These are phyloP conservation scores for Aegilops bicornis DNA, from an alignment of 176 grass and related monocot genomes.

Conservation along the genomic window DNA sequence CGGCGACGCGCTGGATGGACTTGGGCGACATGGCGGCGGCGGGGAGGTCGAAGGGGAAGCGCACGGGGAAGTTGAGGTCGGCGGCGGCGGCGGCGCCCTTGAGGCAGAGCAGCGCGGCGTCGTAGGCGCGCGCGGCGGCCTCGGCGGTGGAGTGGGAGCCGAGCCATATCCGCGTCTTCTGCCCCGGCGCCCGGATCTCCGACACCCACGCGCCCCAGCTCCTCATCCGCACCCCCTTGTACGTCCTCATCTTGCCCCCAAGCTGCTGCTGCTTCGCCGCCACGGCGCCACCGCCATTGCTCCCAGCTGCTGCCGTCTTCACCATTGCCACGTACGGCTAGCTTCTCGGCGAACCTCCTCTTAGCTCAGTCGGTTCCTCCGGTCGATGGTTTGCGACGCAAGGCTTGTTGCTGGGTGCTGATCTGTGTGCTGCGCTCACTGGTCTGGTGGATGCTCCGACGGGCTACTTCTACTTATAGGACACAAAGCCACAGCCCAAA, in stretches of 20 bases:
- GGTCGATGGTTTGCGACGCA: slow-evolving; percentile 3
- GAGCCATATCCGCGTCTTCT: slow-evolving; percentile 93
- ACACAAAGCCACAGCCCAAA: neutral
- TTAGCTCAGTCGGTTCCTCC: neutral
- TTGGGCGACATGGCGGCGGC: slow-evolving; percentile 67
- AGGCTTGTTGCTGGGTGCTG: neutral
- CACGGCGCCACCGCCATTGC: neutral
- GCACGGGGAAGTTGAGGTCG: slow-evolving; percentile 77
- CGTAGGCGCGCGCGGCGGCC: slow-evolving; percentile 86
- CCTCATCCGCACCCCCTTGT: slow-evolving; percentile 93
- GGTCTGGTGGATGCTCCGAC: slow-evolving; percentile 27
- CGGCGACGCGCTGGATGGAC: slow-evolving; percentile 74
- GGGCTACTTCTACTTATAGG: slow-evolving; percentile 70
- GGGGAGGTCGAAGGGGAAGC: slow-evolving; percentile 40
- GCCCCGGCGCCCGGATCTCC: slow-evolving; percentile 75
- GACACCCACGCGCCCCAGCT: slow-evolving; percentile 98
- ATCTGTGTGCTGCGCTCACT: neutral
- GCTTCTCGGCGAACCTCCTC: neutral
- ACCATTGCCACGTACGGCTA: slow-evolving; percentile 30
- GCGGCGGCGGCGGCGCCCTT: slow-evolving; percentile 58
- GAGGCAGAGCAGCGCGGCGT: slow-evolving; percentile 79
- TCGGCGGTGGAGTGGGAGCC: slow-evolving; percentile 86
- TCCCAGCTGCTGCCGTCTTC: slow-evolving; percentile 35
- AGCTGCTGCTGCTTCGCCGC: neutral
- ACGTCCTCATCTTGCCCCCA: slow-evolving; percentile 39